phyloP scores from a whole-genome alignment of 805 yeast genomes.

The Suhomyces prunicola region DNA sequence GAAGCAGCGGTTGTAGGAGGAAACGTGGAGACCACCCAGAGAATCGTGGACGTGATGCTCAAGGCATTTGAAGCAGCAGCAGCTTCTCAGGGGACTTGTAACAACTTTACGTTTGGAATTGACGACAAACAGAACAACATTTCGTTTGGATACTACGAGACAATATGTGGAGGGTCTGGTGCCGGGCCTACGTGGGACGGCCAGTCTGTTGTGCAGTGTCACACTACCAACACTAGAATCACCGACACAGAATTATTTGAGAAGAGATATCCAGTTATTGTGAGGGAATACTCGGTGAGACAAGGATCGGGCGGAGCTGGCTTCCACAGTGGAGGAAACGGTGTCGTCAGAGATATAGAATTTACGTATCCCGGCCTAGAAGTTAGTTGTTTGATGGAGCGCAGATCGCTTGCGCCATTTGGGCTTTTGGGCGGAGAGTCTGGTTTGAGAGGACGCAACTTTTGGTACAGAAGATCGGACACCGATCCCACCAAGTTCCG shows the following conservation, averaged over 20 bases:
- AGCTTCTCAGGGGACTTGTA: slow-evolving; percentile 94
- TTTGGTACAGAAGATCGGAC: slow-evolving; percentile 28
- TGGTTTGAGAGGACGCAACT: slow-evolving; percentile 63
- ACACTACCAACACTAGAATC: slow-evolving; percentile 90
- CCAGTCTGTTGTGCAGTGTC: slow-evolving; percentile 85
- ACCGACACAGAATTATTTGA: slow-evolving; percentile 90
- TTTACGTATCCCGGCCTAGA: slow-evolving; percentile 48
- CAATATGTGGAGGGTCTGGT: slow-evolving; percentile 95
- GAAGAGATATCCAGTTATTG: slow-evolving; percentile 78
- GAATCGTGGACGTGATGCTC: slow-evolving; percentile 85
- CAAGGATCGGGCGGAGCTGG: slow-evolving; percentile 80
- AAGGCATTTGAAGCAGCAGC: slow-evolving; percentile 88
- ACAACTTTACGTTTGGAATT: slow-evolving; percentile 88
- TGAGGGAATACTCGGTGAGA: slow-evolving; percentile 70
- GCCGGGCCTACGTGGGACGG: slow-evolving; percentile 89
- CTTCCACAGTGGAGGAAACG: slow-evolving; percentile 72
- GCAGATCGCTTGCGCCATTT: slow-evolving; percentile 81
- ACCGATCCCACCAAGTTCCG: slow-evolving; percentile 13
- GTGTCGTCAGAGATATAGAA: slow-evolving; percentile 81
- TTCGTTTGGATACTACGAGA: slow-evolving; percentile 89
- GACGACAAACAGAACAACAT: slow-evolving; percentile 53
- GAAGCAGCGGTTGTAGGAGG: slow-evolving; percentile 92
- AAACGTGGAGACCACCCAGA: slow-evolving; percentile 90
- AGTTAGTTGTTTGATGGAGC: slow-evolving; percentile 80
- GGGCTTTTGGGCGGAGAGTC: slow-evolving; percentile 81